Base-by-base conservation (phyloP, 495 filamentous ascomycete species). In the Astrocystis sublimbata region DNA sequence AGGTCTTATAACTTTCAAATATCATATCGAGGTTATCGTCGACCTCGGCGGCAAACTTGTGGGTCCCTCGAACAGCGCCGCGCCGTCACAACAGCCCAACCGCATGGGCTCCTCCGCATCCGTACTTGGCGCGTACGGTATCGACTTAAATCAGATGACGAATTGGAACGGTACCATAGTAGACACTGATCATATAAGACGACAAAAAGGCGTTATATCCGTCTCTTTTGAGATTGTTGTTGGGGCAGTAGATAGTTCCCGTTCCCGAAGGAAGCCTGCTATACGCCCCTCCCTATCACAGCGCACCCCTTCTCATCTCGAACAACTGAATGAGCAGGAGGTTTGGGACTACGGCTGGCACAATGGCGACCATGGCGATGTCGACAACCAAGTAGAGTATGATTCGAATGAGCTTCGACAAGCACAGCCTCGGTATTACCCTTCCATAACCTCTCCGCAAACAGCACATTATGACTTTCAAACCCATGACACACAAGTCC, bases 1-100 rank as follows among this genome's bases (percentile, higher is more conserved):
- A 21, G 86, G 87, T 24, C 92, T 97, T 83, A 96, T 98, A 62
- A 90, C 87, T 63, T 98, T 98, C 75, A 89, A 88, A 65, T 98
- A 98, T 70, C 90, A 90, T 65, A 83, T 97, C 24, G 94, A 98
- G 71, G 89, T 97, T 3, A 88, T 98, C 21, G 83, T 97, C 2
- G 94, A 98, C 68, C 78, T 97, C 8, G 91, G 93, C 28, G 92
- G 93, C 13, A 97, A 92, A 68, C 79, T 96, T 4, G 85, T 86
- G 21, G 85, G 87, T 5, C 70, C 69, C 49, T 70, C 70, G 8
- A 61, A 61, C 19, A 65, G 70, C 21, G 58, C 42, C 24, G 65
- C 68, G 8, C 65, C 66, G 40, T 60, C 63, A 43, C 70, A 72
- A 28, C 63, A 57, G 26, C 75, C 88, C 33, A 83, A 72, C 88